A percentile compares a stretch with the other conserved stretches of the same genome.
Conservation (phyloP, 139 green algal genomes). For the Monoraphidium neglectum region DNA sequence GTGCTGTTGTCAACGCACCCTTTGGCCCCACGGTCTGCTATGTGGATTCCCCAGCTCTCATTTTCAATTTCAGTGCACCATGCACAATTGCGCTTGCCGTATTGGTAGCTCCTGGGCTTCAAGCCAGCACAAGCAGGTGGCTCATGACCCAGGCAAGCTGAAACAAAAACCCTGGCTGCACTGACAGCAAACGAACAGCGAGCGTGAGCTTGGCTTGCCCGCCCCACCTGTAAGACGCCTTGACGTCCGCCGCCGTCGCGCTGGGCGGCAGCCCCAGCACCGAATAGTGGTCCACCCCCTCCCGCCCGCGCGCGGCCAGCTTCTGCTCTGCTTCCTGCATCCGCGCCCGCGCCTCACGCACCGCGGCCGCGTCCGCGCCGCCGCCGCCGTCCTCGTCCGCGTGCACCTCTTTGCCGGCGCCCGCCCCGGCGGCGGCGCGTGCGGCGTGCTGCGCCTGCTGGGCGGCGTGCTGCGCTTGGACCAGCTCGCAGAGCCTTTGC, state of each 20-base stretch:
- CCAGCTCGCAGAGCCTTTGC: constrained; percentile 27
- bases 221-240: constrained; percentile 41
- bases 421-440: background rate
- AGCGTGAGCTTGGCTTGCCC: background rate
- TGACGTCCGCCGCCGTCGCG: constrained; percentile 39
- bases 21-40: no score
- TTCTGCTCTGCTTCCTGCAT: background rate
- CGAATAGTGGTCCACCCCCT: constrained; percentile 45
- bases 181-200: background rate
- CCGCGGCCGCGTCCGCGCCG: constrained; percentile 5
- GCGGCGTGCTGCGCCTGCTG: constrained; percentile 1
- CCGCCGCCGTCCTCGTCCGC: background rate
- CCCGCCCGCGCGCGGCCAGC: no score
- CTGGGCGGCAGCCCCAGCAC: constrained; percentile 43
- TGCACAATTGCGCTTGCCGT: no score
- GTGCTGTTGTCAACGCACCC: no score
- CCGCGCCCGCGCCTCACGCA: background rate
- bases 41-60: no score
- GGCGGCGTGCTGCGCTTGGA: background rate
- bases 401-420: background rate
- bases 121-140: no score
- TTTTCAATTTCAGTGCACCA: no score
- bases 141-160: background rate
- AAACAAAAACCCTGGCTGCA: no score
- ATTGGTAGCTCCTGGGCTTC: no score